Base-by-base conservation (phyloP, 768 basidiomycete genomes). In the Ephemerocybe angulata region DNA sequence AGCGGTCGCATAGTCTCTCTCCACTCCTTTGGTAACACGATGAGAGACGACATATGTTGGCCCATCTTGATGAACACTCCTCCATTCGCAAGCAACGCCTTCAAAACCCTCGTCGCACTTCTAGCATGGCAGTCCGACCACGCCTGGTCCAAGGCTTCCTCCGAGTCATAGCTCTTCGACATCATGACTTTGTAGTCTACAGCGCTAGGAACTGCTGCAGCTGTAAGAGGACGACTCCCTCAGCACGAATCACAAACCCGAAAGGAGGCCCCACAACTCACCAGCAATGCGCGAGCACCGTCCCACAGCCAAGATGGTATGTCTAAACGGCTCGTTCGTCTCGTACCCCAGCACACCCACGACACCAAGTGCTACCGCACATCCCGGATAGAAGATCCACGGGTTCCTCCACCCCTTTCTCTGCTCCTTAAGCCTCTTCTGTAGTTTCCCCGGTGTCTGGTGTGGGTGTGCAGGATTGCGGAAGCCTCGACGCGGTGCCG, bases 51-150 rank as follows among this genome's bases (percentile, higher is more conserved):
- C 88, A 90, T 72, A 88, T 86, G 75, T 85, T 99, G 96, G 2
- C 95, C 97, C 62, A 93, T 69, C 66, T 93, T 92, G 63, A 94
- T 90, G 67, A 90, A 93, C 22, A 93, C 82, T 17, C 91, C 88
- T 76, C 94, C 93, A 62, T 98, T 97, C 5, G 85, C 86, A 50
- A 94, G 77, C 42, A 98, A 75, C n/a, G 93, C 92, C 58, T 79
- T 80, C 58, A 95, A 72, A 37, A 97, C 82, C 54, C 93, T 77
- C 52, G 75, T 66, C 6, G 93, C 93, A 65, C 91, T 94, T 43
- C 93, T 81, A 48, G 71, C 79, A 72, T 99, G 96, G 68, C 93
- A 96, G 29, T 82, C 73, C 13, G 90, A 90, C 60, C 83, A 78
- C 2, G 87, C 87, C 2, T 76, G 67, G 15, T 71, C 62, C 56